phyloP scores from a whole-genome alignment of 768 basidiomycete species.

The Leccinum variicolor region DNA sequence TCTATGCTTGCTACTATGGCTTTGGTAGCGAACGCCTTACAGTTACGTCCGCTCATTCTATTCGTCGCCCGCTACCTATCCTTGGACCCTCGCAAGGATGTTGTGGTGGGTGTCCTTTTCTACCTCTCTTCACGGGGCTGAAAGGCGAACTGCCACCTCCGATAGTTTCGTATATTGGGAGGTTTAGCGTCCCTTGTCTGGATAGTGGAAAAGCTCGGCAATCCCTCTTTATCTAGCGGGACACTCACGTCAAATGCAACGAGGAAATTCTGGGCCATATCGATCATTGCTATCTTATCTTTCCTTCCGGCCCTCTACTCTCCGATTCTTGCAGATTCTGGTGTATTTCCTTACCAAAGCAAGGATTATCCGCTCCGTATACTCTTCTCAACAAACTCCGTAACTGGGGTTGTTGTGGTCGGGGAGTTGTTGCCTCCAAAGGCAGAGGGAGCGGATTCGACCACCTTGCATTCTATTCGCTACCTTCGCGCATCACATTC shows the following conservation, averaged over 20 bases:
- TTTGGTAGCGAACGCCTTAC: conserved; percentile 26
- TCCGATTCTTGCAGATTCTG: conserved; percentile 56
- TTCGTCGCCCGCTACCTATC: conserved; percentile 12
- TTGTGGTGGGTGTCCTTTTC: conserved; percentile 15
- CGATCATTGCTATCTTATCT: conserved; percentile 33
- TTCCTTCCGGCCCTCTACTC: conserved; percentile 42
- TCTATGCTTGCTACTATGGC: conserved; percentile 20
- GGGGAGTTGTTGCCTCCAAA: conserved; percentile 58
- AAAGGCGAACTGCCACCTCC: not conserved
- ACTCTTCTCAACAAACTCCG: conserved; percentile 61
- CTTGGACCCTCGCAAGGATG: conserved; percentile 19
- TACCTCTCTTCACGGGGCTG: not conserved
- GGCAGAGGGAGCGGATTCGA: conserved; percentile 27
- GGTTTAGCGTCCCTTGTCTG: conserved; percentile 13
- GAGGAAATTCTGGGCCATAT: conserved; percentile 12
- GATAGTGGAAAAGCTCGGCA: conserved; percentile 3
- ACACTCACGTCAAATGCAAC: not conserved
- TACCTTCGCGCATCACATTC: conserved; percentile 66
- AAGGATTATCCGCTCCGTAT: conserved; percentile 58
- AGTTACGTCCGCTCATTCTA: conserved; percentile 22
- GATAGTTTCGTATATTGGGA: conserved; percentile 26
- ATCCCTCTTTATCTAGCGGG: not conserved
- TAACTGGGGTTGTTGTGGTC: conserved; percentile 82
- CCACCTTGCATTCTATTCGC: conserved; percentile 46
- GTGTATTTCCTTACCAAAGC: conserved; percentile 47